phyloP scores from a whole-genome alignment of 306 rosid species.

The Nissolia schottii region DNA sequence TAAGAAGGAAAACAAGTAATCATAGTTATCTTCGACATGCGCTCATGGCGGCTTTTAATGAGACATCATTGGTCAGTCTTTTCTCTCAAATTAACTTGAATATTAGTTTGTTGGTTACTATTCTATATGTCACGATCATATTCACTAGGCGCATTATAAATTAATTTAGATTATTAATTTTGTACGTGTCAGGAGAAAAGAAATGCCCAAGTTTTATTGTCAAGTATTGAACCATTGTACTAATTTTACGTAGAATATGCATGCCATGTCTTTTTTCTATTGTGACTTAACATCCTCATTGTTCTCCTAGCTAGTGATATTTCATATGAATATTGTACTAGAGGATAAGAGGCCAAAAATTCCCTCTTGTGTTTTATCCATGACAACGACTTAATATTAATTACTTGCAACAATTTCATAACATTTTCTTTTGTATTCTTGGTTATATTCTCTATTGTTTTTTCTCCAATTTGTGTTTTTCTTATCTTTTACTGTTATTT shows the following conservation, averaged over 20 bases:
- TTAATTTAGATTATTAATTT: not conserved
- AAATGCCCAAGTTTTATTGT: not conserved
- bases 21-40: not conserved
- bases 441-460: not conserved
- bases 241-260: too few relatives aligned
- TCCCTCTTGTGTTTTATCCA: not conserved
- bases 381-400: not conserved
- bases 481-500: not conserved
- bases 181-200: not conserved
- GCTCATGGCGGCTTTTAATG: conserved; percentile 7
- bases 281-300: not conserved
- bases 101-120: not conserved
- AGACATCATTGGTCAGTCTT: conserved; percentile 28
- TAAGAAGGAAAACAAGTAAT: not conserved
- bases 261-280: not conserved
- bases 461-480: not conserved
- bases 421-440: not conserved
- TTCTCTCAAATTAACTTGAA: not conserved
- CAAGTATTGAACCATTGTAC: not conserved
- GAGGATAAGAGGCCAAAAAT: not conserved
- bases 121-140: not conserved
- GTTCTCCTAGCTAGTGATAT: not conserved
- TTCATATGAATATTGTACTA: not conserved
- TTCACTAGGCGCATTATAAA: too few relatives aligned
- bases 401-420: not conserved